These are phyloP conservation scores for Solanum chiquidenum DNA, from an alignment of 257 asterid genomes.

Conservation along the genomic window DNA sequence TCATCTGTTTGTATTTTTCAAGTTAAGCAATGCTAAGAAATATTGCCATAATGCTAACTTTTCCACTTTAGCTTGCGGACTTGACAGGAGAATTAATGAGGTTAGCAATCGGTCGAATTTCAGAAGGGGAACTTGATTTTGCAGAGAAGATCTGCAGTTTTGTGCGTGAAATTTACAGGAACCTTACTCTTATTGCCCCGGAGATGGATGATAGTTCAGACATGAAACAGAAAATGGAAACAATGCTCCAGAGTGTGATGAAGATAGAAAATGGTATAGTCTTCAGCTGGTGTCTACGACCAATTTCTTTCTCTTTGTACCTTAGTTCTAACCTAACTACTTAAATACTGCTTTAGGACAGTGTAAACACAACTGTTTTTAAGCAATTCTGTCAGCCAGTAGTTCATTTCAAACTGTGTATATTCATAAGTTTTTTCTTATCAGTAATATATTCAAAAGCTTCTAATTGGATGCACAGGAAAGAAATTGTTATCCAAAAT, in stretches of 20 bases:
- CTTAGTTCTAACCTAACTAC: neutral
- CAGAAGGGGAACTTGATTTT: constrained; percentile 83
- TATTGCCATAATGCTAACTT: neutral
- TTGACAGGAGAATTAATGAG: constrained; percentile 97
- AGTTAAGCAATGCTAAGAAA: neutral
- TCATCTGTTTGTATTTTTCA: constrained; percentile 1
- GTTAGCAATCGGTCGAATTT: constrained; percentile 89
- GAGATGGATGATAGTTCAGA: constrained; percentile 68
- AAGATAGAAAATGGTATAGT: constrained; percentile 79
- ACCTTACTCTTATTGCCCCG: constrained; percentile 64
- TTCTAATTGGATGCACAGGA: no score
- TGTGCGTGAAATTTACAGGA: constrained; percentile 78
- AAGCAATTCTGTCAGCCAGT: neutral
- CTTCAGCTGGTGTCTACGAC: neutral
- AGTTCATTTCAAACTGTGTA: neutral
- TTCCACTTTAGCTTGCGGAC: constrained; percentile 69
- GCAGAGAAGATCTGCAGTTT: constrained; percentile 77
- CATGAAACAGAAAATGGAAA: constrained; percentile 85
- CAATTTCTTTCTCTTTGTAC: neutral
- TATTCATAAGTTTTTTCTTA: neutral
- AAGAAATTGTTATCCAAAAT: neutral
- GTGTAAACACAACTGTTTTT: neutral
- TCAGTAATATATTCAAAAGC: neutral
- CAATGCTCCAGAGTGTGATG: constrained; percentile 91
- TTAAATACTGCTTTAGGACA: neutral